Percentiles rank a stretch among this genome's conserved stretches.
phyloP scores from a whole-genome alignment of 768 basidiomycete species.

The Calocybe indica region DNA sequence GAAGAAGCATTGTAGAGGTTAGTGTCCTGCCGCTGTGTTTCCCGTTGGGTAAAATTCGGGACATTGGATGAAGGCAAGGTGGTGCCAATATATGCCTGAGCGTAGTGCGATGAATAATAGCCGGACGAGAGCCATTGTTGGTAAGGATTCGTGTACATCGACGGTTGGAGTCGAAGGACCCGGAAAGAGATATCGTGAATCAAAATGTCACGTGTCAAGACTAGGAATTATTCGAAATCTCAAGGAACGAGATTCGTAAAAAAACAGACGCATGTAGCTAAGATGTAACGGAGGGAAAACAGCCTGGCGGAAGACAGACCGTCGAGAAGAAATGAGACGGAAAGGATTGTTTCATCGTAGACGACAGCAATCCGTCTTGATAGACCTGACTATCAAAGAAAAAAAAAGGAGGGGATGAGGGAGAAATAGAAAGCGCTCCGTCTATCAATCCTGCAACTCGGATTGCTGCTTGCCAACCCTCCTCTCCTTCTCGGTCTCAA shows the following conservation, averaged over 20 bases:
- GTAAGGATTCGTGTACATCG: background rate
- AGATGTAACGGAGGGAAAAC: background rate
- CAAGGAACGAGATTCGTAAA: too few species aligned
- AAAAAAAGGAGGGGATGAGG: background rate
- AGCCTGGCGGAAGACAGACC: constrained; percentile 9
- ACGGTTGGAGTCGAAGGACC: background rate
- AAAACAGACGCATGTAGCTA: too few species aligned
- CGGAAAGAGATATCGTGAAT: too few species aligned
- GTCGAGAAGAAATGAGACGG: constrained; percentile 11
- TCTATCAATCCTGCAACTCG: constrained; percentile 43
- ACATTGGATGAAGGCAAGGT: background rate
- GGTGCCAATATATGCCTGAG: constrained; percentile 11
- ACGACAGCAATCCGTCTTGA: background rate
- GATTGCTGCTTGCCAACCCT: constrained; percentile 79
- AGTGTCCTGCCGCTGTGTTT: background rate
- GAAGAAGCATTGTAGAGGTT: constrained; percentile 10
- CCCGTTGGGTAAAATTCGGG: background rate
- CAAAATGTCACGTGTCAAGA: too few species aligned
- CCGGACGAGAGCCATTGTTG: background rate
- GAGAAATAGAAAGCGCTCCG: background rate
- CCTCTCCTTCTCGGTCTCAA: constrained; percentile 95
- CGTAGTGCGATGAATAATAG: constrained; percentile 14
- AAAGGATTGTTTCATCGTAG: constrained; percentile 3
- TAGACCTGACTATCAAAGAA: background rate
- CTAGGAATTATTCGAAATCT: too few species aligned